Conservation (phyloP, 352 stramenopile genomes). For the Pythium guiyangense region DNA sequence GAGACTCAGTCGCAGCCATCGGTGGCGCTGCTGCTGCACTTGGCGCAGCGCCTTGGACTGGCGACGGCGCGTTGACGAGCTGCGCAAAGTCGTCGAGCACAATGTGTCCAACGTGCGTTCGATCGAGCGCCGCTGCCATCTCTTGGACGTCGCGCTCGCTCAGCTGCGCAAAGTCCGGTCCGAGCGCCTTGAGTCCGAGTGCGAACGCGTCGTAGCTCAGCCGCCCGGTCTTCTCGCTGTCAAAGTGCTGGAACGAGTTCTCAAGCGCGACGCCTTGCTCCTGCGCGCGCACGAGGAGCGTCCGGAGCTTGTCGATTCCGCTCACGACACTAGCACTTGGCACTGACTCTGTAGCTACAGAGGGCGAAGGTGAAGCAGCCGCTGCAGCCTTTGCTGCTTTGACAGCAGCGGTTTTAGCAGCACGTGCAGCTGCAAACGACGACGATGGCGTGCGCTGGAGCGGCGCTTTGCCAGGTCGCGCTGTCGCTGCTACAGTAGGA, state of each 20-base stretch:
- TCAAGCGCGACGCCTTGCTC: constrained; percentile 42
- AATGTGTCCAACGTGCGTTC: constrained; percentile 24
- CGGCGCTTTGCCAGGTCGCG: not conserved
- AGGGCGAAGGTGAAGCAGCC: not conserved
- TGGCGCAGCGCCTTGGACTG: not conserved
- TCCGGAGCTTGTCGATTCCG: constrained; percentile 36
- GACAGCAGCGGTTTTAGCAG: constrained; percentile 16
- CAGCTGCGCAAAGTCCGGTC: constrained; percentile 30
- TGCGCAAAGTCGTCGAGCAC: constrained; percentile 32
- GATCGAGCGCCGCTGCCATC: constrained; percentile 37
- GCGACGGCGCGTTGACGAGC: constrained; percentile 16
- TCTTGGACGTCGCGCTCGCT: constrained; percentile 21
- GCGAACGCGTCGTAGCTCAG: constrained; percentile 58
- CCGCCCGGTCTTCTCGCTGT: constrained; percentile 54
- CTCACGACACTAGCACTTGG: constrained; percentile 2
- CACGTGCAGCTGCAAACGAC: constrained; percentile 21
- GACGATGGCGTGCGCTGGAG: constrained; percentile 12
- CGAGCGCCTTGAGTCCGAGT: constrained; percentile 32
- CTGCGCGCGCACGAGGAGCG: constrained; percentile 38
- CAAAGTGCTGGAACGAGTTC: constrained; percentile 71
- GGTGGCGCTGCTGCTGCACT: not conserved
- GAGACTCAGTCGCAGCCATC: not conserved
- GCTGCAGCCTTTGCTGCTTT: not conserved
- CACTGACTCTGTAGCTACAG: not conserved
- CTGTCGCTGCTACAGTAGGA: no score